Conservation (phyloP, 768 basidiomycete species). For the Chalciporus sphaerocephalus region DNA sequence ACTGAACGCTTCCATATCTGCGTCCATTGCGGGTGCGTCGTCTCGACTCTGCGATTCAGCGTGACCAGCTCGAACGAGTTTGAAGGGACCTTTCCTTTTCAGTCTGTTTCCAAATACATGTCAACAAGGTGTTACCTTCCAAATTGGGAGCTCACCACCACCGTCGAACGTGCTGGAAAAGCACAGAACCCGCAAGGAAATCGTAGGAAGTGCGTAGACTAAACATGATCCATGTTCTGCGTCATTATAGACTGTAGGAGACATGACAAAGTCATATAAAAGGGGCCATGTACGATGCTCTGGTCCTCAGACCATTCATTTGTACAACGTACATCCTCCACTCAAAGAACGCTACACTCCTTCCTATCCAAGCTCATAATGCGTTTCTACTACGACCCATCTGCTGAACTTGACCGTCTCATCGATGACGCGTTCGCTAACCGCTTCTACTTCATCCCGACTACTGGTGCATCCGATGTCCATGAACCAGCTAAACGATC, state of each 20-base stretch:
- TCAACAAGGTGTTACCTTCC: slow-evolving; percentile 1
- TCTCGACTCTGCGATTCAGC: neutral
- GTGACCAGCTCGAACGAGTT: neutral
- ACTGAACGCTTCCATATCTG: slow-evolving; percentile 36
- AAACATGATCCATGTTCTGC: too few species aligned
- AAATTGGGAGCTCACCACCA: neutral
- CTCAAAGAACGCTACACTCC: too few species aligned
- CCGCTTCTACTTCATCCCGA: slow-evolving; percentile 5
- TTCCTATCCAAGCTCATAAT: too few species aligned
- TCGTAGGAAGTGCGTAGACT: too few species aligned
- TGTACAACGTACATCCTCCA: too few species aligned
- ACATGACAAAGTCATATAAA: too few species aligned
- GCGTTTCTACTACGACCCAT: too few species aligned
- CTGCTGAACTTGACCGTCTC: too few species aligned
- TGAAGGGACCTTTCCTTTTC: neutral
- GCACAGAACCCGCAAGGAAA: neutral
- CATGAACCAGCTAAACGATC: slow-evolving; percentile 1
- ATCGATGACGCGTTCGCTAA: slow-evolving; percentile 18
- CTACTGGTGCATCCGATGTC: neutral
- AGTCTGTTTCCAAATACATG: slow-evolving; percentile 2
- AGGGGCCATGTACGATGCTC: too few species aligned
- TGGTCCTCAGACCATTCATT: too few species aligned
- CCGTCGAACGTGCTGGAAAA: neutral
- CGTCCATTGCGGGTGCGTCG: neutral
- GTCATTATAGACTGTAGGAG: too few species aligned